A percentile compares a stretch with the other conserved stretches of the same genome.
Conservation (phyloP, 345 rosid genomes). For the Brassica incana region DNA sequence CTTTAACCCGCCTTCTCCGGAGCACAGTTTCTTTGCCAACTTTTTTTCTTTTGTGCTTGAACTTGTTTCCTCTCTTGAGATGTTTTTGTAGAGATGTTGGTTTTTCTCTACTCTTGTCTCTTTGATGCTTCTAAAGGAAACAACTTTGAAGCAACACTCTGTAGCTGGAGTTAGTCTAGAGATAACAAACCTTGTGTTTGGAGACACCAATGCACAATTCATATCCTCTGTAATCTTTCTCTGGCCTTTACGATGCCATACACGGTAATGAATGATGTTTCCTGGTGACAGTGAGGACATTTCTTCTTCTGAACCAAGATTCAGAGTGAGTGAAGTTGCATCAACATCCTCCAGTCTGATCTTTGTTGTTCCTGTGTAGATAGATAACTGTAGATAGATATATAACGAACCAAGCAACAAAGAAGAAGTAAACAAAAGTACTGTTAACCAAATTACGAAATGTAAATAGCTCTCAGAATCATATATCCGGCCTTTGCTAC, state of each 20-base stretch:
- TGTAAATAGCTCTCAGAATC: too few species aligned
- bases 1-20: not conserved
- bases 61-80: constrained; percentile 2
- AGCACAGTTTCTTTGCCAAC: not conserved
- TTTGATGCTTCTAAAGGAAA: constrained; percentile 42
- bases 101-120: constrained; percentile 49
- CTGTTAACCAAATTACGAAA: not conserved
- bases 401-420: not conserved
- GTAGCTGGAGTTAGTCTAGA: constrained; percentile 58
- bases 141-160: constrained; percentile 58
- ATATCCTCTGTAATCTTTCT: constrained; percentile 49
- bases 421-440: not conserved
- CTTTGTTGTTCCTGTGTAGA: constrained; percentile 21
- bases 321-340: constrained; percentile 54
- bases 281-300: constrained; percentile 44
- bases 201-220: constrained; percentile 53
- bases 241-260: constrained; percentile 69
- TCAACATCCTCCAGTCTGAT: constrained; percentile 58
- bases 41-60: not conserved
- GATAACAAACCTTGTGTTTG: constrained; percentile 54
- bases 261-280: not conserved
- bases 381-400: not conserved
- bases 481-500: too few species aligned
- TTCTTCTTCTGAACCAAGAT: constrained; percentile 47
- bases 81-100: constrained; percentile 43